These are phyloP conservation scores for Spiromastix sp. DNA, from an alignment of 2,329 filamentous ascomycete species.

Conservation along the genomic window DNA sequence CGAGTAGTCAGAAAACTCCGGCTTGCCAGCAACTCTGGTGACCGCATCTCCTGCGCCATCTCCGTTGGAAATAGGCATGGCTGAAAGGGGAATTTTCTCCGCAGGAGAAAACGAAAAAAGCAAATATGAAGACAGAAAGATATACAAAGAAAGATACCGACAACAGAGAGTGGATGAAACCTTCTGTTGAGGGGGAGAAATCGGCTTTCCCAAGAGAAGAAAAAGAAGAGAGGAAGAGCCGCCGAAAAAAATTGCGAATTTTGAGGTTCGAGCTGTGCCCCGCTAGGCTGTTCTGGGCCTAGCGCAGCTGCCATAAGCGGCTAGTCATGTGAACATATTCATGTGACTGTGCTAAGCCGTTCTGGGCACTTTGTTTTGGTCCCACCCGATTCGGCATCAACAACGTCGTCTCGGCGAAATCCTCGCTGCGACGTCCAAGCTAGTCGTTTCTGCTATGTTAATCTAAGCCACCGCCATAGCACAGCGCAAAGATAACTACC, in stretches of 20 bases:
- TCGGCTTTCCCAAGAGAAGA: slow-evolving; percentile 46
- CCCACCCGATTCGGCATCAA: slow-evolving; percentile 9
- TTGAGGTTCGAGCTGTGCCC: not conserved
- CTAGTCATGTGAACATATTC: not conserved
- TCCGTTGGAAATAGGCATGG: slow-evolving; percentile 65
- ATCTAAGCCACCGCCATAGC: too few relatives aligned
- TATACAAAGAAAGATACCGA: slow-evolving; percentile 27
- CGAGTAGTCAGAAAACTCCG: slow-evolving; percentile 59
- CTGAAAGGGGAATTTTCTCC: slow-evolving; percentile 31
- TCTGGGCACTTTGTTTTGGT: slow-evolving; percentile 15
- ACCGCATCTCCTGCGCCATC: slow-evolving; percentile 43
- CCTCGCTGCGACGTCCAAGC: not conserved
- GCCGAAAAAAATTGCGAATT: slow-evolving; percentile 1
- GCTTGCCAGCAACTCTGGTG: slow-evolving; percentile 33
- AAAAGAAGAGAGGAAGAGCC: slow-evolving; percentile 29
- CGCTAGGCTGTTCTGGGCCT: too few relatives aligned
- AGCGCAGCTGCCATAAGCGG: too few relatives aligned
- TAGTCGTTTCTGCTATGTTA: too few relatives aligned
- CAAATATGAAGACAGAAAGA: slow-evolving; percentile 15
- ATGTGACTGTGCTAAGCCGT: slow-evolving; percentile 6
- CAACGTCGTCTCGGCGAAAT: not conserved
- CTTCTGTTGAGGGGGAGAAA: slow-evolving; percentile 51
- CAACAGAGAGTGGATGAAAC: slow-evolving; percentile 35
- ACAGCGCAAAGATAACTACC: too few relatives aligned
- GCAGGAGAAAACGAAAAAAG: slow-evolving; percentile 19